Conservation (phyloP, 2,329 filamentous ascomycete genomes). For the Cadophora sp. region DNA sequence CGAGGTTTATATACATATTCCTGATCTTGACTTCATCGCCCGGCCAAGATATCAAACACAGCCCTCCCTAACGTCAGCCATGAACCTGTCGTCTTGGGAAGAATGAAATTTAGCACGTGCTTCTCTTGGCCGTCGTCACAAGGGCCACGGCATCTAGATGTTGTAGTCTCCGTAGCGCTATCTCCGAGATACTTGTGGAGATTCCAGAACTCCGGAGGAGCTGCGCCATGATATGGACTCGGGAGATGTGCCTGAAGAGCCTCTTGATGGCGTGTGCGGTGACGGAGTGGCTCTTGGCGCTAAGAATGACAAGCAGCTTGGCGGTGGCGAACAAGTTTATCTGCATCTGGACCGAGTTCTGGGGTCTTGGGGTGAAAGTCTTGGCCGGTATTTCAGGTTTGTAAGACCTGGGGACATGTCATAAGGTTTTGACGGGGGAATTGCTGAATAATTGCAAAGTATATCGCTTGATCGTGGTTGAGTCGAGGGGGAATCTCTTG, state of each 20-base stretch:
- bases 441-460: too few species aligned
- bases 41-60: conserved; percentile 7
- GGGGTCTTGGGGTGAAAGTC: not conserved
- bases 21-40: too few species aligned
- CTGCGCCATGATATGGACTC: conserved; percentile 3
- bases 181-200: not conserved
- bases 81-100: not conserved
- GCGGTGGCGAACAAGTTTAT: conserved; percentile 7
- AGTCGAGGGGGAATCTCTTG: not conserved
- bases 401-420: conserved; percentile 2
- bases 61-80: conserved; percentile 11
- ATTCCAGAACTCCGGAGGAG: not conserved
- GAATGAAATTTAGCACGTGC: not conserved
- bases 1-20: not conserved
- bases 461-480: too few species aligned
- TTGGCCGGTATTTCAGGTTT: conserved; percentile 11
- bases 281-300: conserved; percentile 5
- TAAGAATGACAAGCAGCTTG: not conserved
- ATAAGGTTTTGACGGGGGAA: not conserved
- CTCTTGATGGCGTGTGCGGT: conserved; percentile 1
- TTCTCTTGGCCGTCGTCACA: conserved; percentile 13
- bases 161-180: not conserved
- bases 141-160: not conserved
- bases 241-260: not conserved
- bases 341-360: not conserved